Evolutionary conservation across 805 yeast genomes (phyloP).

Genomic region (Ogataea salicorniae): DNA sequence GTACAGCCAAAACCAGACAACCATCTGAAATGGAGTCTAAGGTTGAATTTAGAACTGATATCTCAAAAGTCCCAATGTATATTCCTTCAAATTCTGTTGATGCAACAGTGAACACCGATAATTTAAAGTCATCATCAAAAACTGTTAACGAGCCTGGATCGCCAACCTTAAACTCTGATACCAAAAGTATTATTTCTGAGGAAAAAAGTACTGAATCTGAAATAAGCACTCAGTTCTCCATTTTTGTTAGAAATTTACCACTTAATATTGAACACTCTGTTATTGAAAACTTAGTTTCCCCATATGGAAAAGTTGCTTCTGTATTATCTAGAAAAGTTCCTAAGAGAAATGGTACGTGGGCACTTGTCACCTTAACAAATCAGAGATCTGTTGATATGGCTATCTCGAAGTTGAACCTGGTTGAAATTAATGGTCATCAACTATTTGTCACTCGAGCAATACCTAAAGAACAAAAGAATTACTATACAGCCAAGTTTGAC

Average conservation of each 20-base stretch:
- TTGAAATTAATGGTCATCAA: conserved; percentile 26
- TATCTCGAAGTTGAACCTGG: conserved; percentile 21
- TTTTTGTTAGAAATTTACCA: conserved; percentile 30
- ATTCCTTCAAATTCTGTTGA: conserved; percentile 3
- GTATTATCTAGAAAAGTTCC: conserved; percentile 26
- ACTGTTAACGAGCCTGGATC: too few species aligned
- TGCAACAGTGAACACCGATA: too few species aligned
- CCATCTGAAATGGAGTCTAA: neutral
- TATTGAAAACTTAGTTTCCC: conserved; percentile 24
- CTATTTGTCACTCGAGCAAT: conserved; percentile 30
- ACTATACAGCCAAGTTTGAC: conserved; percentile 15
- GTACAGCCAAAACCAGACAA: conserved; percentile 4
- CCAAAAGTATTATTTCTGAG: too few species aligned
- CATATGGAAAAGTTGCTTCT: conserved; percentile 27
- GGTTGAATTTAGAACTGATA: conserved; percentile 1
- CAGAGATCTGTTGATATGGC: conserved; percentile 24
- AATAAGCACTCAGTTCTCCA: conserved; percentile 23
- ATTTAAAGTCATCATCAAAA: neutral
- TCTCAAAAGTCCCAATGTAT: conserved; percentile 9
- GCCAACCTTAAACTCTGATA: too few species aligned
- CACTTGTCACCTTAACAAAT: conserved; percentile 26
- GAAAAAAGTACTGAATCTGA: conserved; percentile 1
- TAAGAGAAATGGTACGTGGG: conserved; percentile 29
- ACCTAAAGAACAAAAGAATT: conserved; percentile 29
- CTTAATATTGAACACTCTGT: conserved; percentile 20